These are phyloP conservation scores for Thecaphora thlaspeos DNA, from an alignment of 1,284 basidiomycete genomes.

Conservation along the genomic window DNA sequence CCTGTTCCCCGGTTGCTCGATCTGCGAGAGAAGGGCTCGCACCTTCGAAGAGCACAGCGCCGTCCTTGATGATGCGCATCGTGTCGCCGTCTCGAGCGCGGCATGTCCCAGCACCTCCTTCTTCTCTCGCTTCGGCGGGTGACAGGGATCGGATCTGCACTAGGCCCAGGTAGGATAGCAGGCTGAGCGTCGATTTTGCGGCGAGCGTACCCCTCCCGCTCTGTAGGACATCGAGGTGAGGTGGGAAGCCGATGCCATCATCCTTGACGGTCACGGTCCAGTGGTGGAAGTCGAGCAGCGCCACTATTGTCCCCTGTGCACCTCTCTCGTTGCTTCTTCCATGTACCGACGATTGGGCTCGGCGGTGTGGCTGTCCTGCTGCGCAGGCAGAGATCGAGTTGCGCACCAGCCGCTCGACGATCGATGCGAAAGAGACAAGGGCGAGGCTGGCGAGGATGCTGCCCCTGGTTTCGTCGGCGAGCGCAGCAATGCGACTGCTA, in stretches of 20 bases:
- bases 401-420: not conserved
- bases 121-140: not conserved
- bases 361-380: too few relatives aligned
- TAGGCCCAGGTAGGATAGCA: not conserved
- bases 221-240: not conserved
- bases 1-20: not conserved
- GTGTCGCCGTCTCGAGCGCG: not conserved
- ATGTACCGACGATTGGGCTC: too few relatives aligned
- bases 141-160: not conserved
- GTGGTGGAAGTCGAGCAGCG: conserved; percentile 13
- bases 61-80: not conserved
- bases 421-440: not conserved
- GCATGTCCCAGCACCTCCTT: not conserved
- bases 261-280: conserved; percentile 11
- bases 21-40: not conserved
- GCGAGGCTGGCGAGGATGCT: not conserved
- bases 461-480: not conserved
- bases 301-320: not conserved
- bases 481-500: too few relatives aligned
- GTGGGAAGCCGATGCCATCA: not conserved
- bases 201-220: not conserved
- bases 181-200: not conserved
- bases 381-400: not conserved
- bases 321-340: too few relatives aligned
- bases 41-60: not conserved